Percentiles rank a stretch among this genome's conserved stretches.
Evolutionary conservation across 202 grass and related monocot genomes (phyloP).

Genomic region (Alloteropsis angusta): DNA sequence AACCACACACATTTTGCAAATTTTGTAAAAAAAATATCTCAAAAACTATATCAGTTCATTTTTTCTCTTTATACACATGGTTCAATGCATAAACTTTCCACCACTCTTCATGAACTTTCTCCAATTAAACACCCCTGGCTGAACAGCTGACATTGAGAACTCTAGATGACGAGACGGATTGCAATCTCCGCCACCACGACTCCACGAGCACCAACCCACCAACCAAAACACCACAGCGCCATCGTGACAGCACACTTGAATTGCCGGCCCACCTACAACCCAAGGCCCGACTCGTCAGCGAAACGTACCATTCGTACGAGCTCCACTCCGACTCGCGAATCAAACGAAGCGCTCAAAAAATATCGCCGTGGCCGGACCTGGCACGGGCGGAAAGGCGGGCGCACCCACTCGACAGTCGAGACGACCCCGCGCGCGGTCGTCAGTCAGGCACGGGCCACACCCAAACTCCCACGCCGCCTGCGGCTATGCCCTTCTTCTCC

Average conservation of each 20-base stretch:
- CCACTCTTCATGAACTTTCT: too few species aligned
- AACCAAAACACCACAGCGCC: background rate
- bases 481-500: slow-evolving; percentile 43
- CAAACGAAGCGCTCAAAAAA: slow-evolving; percentile 13
- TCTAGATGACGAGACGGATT: background rate
- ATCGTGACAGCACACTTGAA: background rate
- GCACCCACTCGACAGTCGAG: background rate
- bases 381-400: background rate
- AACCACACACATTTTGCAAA: too few species aligned
- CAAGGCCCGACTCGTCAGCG: background rate
- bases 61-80: too few species aligned
- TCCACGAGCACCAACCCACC: background rate
- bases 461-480: background rate
- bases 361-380: background rate
- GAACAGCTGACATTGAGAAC: too few species aligned
- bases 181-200: background rate
- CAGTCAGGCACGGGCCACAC: background rate
- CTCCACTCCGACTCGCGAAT: background rate
- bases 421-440: background rate
- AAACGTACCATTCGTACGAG: background rate
- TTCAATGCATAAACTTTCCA: too few species aligned
- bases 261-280: too few species aligned
- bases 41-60: too few species aligned
- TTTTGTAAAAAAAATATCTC: too few species aligned
- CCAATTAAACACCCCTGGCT: too few species aligned